phyloP scores from a whole-genome alignment of 2,329 filamentous ascomycete species.

The Macrophomina tecta region DNA sequence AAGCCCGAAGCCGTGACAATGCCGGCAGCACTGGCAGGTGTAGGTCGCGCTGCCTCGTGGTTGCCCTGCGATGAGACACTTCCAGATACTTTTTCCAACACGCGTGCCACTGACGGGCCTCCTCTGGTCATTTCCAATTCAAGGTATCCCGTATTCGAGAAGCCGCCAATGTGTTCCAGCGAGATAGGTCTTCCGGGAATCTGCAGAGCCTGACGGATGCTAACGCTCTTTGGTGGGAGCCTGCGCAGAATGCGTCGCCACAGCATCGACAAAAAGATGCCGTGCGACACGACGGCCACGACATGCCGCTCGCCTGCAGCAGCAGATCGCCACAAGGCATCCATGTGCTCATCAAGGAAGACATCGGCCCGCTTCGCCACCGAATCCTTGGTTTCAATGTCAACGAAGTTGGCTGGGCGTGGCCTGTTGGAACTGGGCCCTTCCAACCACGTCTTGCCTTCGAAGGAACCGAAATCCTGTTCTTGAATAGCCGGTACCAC shows the following conservation, averaged over 20 bases:
- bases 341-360: constrained; percentile 71
- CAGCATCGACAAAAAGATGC: constrained; percentile 76
- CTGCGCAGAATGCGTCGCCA: constrained; percentile 67
- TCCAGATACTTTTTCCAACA: constrained; percentile 2
- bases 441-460: constrained; percentile 65
- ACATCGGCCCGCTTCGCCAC: constrained; percentile 68
- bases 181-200: constrained; percentile 45
- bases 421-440: constrained; percentile 48
- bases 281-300: constrained; percentile 79
- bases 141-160: constrained; percentile 71
- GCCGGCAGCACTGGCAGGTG: neutral
- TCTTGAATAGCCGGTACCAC: constrained; percentile 61
- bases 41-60: neutral
- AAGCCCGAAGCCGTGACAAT: neutral
- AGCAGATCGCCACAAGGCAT: constrained; percentile 26
- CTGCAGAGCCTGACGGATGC: constrained; percentile 51
- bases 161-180: constrained; percentile 62
- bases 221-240: constrained; percentile 56
- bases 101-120: neutral
- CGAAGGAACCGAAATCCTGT: constrained; percentile 74
- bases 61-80: neutral
- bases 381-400: constrained; percentile 70
- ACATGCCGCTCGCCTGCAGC: constrained; percentile 40
- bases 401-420: constrained; percentile 50
- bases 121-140: constrained; percentile 49